Conservation (phyloP, 2,329 filamentous ascomycete species). For the Monosporascus sp. region DNA sequence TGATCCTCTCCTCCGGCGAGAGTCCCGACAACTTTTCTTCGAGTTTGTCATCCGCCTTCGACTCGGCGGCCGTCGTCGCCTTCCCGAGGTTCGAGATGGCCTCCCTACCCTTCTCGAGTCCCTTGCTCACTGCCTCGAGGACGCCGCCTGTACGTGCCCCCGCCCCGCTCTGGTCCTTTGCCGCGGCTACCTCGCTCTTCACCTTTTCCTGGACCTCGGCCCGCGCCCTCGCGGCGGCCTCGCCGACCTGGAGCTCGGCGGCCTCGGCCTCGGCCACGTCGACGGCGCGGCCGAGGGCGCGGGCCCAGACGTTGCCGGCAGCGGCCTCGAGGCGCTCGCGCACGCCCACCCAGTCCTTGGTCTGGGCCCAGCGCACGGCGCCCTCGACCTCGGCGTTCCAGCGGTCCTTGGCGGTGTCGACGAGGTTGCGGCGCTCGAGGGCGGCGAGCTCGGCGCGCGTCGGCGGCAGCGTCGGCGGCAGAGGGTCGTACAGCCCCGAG, state of each 20-base stretch:
- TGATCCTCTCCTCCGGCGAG: constrained; percentile 47
- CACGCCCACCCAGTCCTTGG: constrained; percentile 59
- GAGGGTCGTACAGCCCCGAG: constrained; percentile 45
- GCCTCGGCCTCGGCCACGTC: constrained; percentile 19
- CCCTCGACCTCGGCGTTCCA: constrained; percentile 73
- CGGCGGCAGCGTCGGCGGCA: constrained; percentile 41
- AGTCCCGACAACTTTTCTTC: constrained; percentile 32
- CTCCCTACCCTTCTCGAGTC: constrained; percentile 37
- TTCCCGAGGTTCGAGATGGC: constrained; percentile 25
- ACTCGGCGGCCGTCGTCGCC: constrained; percentile 30
- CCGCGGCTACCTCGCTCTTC: constrained; percentile 23
- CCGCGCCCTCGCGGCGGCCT: constrained; percentile 24
- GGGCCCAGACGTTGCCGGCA: constrained; percentile 40
- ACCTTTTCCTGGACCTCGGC: constrained; percentile 31
- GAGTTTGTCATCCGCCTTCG: constrained; percentile 27
- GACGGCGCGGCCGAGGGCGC: constrained; percentile 30
- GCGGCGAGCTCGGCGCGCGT: constrained; percentile 47
- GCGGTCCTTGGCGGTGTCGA: constrained; percentile 67
- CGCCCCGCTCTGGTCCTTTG: constrained; percentile 27
- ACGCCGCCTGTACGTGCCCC: constrained; percentile 23
- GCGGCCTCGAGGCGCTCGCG: constrained; percentile 53
- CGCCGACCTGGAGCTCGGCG: constrained; percentile 12
- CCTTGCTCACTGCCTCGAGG: constrained; percentile 34
- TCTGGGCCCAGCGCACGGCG: constrained; percentile 62
- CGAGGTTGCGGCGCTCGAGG: constrained; percentile 48